Conservation (phyloP, 805 yeast genomes). For the Nakazawaea ishiwadae region DNA sequence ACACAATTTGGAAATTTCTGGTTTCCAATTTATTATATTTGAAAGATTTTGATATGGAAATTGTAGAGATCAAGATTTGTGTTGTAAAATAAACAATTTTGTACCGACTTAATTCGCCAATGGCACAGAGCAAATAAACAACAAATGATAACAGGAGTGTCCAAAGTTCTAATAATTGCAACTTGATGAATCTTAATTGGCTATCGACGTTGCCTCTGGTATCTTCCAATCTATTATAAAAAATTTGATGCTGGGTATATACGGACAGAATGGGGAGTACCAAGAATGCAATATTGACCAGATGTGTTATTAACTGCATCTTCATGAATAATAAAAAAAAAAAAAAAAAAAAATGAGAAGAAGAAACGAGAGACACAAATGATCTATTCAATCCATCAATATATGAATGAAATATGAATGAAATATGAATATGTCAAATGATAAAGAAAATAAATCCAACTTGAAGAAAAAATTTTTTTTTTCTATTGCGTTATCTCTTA, state of each 20-base stretch:
- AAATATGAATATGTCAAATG: not conserved
- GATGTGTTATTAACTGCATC: not conserved
- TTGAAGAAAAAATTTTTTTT: no score
- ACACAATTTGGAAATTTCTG: not conserved
- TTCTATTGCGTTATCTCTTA: not conserved
- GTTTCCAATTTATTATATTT: not conserved
- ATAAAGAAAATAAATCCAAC: no score
- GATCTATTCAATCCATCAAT: no score
- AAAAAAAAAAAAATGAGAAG: no score
- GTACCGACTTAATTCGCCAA: not conserved
- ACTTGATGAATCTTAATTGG: not conserved
- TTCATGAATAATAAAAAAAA: no score
- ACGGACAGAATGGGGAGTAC: not conserved
- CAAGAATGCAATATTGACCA: not conserved
- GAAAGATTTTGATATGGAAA: not conserved
- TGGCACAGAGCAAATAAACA: not conserved
- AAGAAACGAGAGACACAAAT: no score
- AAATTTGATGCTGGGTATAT: not conserved
- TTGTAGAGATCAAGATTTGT: not conserved
- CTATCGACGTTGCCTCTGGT: not conserved
- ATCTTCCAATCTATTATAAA: not conserved
- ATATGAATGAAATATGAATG: not conserved
- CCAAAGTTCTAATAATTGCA: not conserved
- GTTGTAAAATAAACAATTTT: not conserved
- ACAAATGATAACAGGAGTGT: not conserved